Evolutionary conservation across 495 filamentous ascomycete species (phyloP).

Genomic region (Zalerion maritima): DNA sequence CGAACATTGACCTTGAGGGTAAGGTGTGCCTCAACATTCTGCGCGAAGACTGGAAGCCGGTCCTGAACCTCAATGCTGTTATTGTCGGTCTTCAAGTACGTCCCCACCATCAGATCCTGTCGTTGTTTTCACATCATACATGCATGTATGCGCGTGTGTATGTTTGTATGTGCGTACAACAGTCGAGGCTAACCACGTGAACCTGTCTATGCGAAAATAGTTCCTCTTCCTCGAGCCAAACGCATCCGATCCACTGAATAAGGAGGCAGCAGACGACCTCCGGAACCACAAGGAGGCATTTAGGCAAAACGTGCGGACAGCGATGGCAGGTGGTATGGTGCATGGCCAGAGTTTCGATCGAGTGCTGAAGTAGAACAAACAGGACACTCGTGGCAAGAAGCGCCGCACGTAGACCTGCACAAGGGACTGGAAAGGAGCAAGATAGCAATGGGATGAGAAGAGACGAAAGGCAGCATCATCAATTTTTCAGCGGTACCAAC

Average conservation of each 20-base stretch:
- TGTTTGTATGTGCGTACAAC: conserved; percentile 1
- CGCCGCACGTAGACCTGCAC: too few relatives aligned
- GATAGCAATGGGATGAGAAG: too few relatives aligned
- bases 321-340: conserved; percentile 75
- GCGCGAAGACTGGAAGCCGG: conserved; percentile 97
- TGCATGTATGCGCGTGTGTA: too few relatives aligned
- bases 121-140: too few relatives aligned
- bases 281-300: conserved; percentile 70
- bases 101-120: conserved; percentile 3
- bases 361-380: conserved; percentile 37
- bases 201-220: conserved; percentile 24
- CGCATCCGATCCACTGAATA: conserved; percentile 91
- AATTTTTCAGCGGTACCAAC: conserved; percentile 7
- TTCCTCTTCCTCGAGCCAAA: conserved; percentile 98
- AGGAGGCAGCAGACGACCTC: conserved; percentile 91
- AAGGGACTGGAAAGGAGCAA: too few relatives aligned
- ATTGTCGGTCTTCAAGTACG: conserved; percentile 83
- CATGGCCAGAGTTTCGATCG: conserved; percentile 57
- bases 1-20: conserved; percentile 94
- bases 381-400: neutral
- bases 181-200: neutral
- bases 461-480: too few relatives aligned
- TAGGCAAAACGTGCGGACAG: conserved; percentile 70
- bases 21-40: conserved; percentile 97
- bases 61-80: conserved; percentile 89